Base-by-base conservation (phyloP, 2,329 filamentous ascomycete species). In the Colletotrichum sidae region DNA sequence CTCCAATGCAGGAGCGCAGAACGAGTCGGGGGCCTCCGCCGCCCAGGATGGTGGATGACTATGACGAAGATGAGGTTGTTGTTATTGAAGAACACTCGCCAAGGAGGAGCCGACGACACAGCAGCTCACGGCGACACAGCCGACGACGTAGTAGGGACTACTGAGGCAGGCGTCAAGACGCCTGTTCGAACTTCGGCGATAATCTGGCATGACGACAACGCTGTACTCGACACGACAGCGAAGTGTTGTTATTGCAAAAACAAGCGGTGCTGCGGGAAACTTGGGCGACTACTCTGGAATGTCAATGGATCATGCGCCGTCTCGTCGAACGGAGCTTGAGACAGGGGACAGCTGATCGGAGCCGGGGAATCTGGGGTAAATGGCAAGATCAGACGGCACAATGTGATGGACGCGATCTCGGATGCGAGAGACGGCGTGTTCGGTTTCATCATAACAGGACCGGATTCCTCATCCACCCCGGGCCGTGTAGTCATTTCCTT, bases 41-140 rank as follows among this genome's bases (percentile, higher is more conserved):
- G 17, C 75, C 77, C 8, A 73, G 72, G 13, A 71, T 71, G 42
- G 70, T 69, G 38, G 67, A 72, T 55, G 68, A 70, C 62, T 68
- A 72, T 38, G 74, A 76, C 10, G 72, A 75, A 47, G 69, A 76
- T 52, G 62, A 73, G 55, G 11, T 79, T 13, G 68, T 79, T 2
- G 76, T 79, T 9, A 69, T 77, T 41, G 77, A 79, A 69, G 77
- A 79, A 55, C 70, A 74, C 47, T 71, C 69, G 34, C 72, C 75
- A 54, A 69, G 72, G 41, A 68, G 72, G 62, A 63, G 70, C 37
- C 41, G 67, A 47, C 53, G 62, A 4, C 71, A 72, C 53, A 75
- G 74, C 52, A 54, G 60, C 44, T 64, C 60, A 11, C 51, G 25
- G 17, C 25, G 62, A 10, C 63, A 63, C 42, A 66, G 57, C 34